Percentiles rank a stretch among this genome's conserved stretches.
Evolutionary conservation across 495 filamentous ascomycete genomes (phyloP).

Genomic region (Tuber melanosporum): DNA sequence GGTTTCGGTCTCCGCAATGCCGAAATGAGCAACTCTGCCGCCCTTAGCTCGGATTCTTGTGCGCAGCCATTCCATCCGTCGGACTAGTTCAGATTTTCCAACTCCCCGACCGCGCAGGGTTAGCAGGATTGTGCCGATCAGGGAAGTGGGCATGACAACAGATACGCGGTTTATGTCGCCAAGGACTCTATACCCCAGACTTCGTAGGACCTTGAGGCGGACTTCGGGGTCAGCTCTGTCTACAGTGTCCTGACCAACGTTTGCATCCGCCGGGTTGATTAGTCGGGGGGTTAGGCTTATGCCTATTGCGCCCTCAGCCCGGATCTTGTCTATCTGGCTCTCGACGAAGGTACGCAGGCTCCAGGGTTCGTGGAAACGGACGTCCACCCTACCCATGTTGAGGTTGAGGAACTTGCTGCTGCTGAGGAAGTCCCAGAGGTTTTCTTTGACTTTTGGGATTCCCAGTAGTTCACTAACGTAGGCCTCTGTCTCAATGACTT

Average conservation of each 20-base stretch:
- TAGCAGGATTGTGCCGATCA: slow-evolving; percentile 88
- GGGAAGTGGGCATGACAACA: slow-evolving; percentile 93
- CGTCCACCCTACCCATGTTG: slow-evolving; percentile 83
- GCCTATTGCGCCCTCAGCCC: slow-evolving; percentile 39
- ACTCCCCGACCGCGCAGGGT: slow-evolving; percentile 89
- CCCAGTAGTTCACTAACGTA: slow-evolving; percentile 92
- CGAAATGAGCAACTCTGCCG: slow-evolving; percentile 86
- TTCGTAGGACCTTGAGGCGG: slow-evolving; percentile 61
- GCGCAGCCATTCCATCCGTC: slow-evolving; percentile 84
- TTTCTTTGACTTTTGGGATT: slow-evolving; percentile 90
- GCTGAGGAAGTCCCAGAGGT: slow-evolving; percentile 76
- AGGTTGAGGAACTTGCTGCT: slow-evolving; percentile 84
- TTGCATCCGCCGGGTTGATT: slow-evolving; percentile 20
- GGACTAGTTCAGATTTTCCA: slow-evolving; percentile 74
- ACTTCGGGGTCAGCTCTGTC: slow-evolving; percentile 44
- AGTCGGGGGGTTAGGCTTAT: not conserved
- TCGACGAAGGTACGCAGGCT: slow-evolving; percentile 71
- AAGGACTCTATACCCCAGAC: slow-evolving; percentile 82
- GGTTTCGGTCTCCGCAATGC: slow-evolving; percentile 62
- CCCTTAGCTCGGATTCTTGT: slow-evolving; percentile 78
- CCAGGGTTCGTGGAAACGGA: slow-evolving; percentile 94
- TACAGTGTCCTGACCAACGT: slow-evolving; percentile 27
- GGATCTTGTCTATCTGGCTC: slow-evolving; percentile 54
- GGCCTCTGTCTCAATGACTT: slow-evolving; percentile 94
- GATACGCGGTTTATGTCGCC: slow-evolving; percentile 92